Evolutionary conservation across 2,329 filamentous ascomycete genomes (phyloP).

Genomic region (Ascochyta koolunga): DNA sequence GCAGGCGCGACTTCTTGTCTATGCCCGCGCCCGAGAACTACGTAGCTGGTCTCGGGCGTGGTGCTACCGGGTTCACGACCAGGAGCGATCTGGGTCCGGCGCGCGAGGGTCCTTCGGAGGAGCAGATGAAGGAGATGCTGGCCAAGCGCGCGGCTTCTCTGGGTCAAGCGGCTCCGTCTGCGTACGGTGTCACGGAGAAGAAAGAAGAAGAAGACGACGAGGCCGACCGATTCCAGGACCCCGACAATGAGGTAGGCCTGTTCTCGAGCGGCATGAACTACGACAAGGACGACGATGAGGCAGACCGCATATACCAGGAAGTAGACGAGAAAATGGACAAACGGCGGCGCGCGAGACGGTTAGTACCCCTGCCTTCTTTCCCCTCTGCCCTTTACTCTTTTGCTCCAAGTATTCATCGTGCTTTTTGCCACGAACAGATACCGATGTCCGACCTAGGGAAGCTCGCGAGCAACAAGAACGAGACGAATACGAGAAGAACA

Average conservation of each 20-base stretch:
- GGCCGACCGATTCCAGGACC: constrained; percentile 87
- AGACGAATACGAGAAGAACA: constrained; percentile 95
- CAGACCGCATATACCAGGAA: constrained; percentile 92
- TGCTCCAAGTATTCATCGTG: constrained; percentile 67
- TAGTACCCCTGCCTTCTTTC: constrained; percentile 56
- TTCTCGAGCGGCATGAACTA: constrained; percentile 91
- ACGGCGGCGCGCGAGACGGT: constrained; percentile 84
- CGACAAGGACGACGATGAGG: constrained; percentile 97
- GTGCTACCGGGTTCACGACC: constrained; percentile 97
- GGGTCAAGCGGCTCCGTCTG: constrained; percentile 71
- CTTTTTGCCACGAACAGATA: constrained; percentile 73
- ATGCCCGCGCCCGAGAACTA: constrained; percentile 71
- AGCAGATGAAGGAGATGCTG: constrained; percentile 97
- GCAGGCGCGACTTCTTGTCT: constrained; percentile 83
- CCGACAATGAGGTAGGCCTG: constrained; percentile 93
- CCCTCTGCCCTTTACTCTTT: constrained; percentile 21
- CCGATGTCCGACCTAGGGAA: constrained; percentile 83
- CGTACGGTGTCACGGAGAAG: constrained; percentile 71
- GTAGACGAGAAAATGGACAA: constrained; percentile 98
- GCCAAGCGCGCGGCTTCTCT: constrained; percentile 90
- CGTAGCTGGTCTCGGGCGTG: constrained; percentile 94
- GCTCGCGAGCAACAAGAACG: constrained; percentile 87
- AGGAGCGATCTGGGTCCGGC: constrained; percentile 95
- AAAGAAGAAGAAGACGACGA: constrained; percentile 75
- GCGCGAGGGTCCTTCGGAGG: constrained; percentile 91